Evolutionary conservation across 2,329 filamentous ascomycete species (phyloP), one percentile per base, ranked within the genome.

Genomic region (Aspergillus uvarum): DNA sequence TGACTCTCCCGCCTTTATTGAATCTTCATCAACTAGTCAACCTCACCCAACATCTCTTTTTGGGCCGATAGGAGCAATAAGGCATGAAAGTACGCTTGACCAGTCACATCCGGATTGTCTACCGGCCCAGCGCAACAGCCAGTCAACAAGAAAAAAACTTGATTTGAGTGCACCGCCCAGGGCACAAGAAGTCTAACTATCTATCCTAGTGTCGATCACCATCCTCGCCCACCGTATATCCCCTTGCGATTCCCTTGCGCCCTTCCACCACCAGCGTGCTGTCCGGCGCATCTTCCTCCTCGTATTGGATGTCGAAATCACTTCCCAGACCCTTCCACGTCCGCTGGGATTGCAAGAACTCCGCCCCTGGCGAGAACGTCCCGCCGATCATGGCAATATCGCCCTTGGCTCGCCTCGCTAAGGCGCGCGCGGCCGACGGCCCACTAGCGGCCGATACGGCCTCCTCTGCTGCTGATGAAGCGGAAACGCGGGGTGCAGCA

Each of bases 251-350:
- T 16, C 95, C 95, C 65, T 88, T 89, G 65, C 92, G 85, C 1
- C 95, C 95, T 76, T 97, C 88, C 71, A 96, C 92, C 59, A 99
- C 84, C 19, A 85, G 74, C 1, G 89, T 88, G 58, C 89, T 83
- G 44, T 78, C 48, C 7, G 56, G 64, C 14, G 79, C 79, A n/a
- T 77, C 81, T 52, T 83, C 81, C 31, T 88, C 85, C 31, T 88
- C 85, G 64, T 85, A 85, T 65, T 76, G 77, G 60, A 85, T 81
- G 60, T 83, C 81, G 68, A 92, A 96, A 73, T 99, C 95, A 63
- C 87, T 96, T 0, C 95, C 95, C 24, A 99, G 77, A 0, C 95
- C 95, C 70, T 89, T 89, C 95, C 95, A 99, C 4, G 91, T 96
- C 59, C 95, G 81, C 69, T 93, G 86, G 3, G 89, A 90, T 32